phyloP scores from a whole-genome alignment of 1,284 basidiomycete species.

The Melampsora americana region DNA sequence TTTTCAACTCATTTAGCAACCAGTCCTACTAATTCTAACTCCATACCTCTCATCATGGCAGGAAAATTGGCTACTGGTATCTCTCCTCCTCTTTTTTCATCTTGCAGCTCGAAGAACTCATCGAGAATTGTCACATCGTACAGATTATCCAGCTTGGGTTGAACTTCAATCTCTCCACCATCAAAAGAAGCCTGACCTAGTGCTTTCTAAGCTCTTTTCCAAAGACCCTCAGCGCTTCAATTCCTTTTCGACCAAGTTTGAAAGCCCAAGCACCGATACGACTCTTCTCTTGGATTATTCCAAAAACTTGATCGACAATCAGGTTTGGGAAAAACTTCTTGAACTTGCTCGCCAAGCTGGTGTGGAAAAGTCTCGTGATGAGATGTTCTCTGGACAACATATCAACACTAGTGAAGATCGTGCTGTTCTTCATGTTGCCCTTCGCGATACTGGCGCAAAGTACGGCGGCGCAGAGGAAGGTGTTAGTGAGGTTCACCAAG shows the following conservation, averaged over 20 bases:
- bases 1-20: no score
- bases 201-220: constrained; percentile 86
- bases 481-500: constrained; percentile 74
- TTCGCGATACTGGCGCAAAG: constrained; percentile 72
- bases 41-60: constrained; percentile 9
- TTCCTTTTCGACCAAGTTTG: constrained; percentile 78
- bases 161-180: constrained; percentile 83
- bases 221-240: constrained; percentile 80
- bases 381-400: constrained; percentile 92
- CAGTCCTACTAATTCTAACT: no score
- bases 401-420: constrained; percentile 98
- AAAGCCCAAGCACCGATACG: constrained; percentile 61
- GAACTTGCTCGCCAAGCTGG: constrained; percentile 78
- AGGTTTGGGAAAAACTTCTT: constrained; percentile 68
- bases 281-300: constrained; percentile 91
- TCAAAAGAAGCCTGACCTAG: constrained; percentile 67
- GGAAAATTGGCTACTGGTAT: constrained; percentile 26
- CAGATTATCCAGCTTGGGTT: constrained; percentile 85
- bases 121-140: not conserved
- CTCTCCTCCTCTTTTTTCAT: not conserved
- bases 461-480: constrained; percentile 72
- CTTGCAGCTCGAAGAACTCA: not conserved
- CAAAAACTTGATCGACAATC: constrained; percentile 89
- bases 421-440: constrained; percentile 89
- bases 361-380: constrained; percentile 79